Base-by-base conservation (phyloP, 352 stramenopile species). In the Globisporangium camurandrum region DNA sequence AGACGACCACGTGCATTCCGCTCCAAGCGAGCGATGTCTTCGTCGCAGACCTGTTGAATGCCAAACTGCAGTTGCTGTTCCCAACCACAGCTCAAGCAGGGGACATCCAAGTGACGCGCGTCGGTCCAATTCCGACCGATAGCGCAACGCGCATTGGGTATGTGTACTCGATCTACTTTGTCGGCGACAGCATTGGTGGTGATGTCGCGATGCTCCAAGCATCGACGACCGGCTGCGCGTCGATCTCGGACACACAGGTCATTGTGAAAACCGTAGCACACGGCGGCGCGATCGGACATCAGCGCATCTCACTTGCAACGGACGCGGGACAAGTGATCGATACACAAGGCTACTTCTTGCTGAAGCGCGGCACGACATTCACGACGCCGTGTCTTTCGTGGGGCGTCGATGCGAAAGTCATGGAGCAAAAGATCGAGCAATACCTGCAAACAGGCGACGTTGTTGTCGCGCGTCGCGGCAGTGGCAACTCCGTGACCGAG, bases 161-260 rank as follows among this genome's bases (percentile, higher is more conserved):
- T 53, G 66, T 94, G 0, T 98, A 95, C 57, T 88, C 75, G 14
- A 66, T 98, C 22, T 98, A 98, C 61, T 98, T 98, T 46, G 46
- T 83, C 19, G 95, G 95, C 19, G 57, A 69, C 5, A 58, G 59
- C 2, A 71, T 98, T 9, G 36, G 84, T 17, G 91, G 93, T 2
- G 77, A 98, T 60, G 74, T 98, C 5, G 63, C 78, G 0, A 53
- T 42, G 1, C 57, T 93, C 3, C 30, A 48, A 23, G 49, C 57
- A n/a, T 49, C 34, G 12, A 60, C 41, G 2, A 52, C 36, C 3
- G 52, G 38, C 1, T 88, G 74, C 20, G 52, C 57, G 22, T 22
- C 54, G 2, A 49, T 83, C 19, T 40, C 63, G 6, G 49, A 38
- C 9, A 61, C 61, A 20, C 67, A 49, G 19, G 61, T 67, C 1